Evolutionary conservation across 345 rosid genomes (phyloP).

Genomic region (Euclidium syriacum): DNA sequence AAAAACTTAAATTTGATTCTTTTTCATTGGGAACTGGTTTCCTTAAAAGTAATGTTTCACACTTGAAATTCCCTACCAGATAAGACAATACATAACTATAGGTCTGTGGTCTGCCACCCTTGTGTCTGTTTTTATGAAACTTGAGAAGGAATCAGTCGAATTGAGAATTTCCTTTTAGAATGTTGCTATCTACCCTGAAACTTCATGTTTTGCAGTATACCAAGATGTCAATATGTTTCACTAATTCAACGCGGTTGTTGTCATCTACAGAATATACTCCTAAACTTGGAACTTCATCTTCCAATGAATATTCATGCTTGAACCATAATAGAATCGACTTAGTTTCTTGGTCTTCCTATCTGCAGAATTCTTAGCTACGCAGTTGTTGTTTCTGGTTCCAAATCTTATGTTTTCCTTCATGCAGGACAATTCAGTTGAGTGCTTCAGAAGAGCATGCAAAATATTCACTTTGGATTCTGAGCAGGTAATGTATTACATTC

Average conservation of each 20-base stretch:
- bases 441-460: slow-evolving; percentile 93
- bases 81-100: not conserved
- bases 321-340: slow-evolving; percentile 6
- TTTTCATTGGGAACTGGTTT: not conserved
- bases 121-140: not conserved
- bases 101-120: not conserved
- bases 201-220: slow-evolving; percentile 1
- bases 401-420: slow-evolving; percentile 15
- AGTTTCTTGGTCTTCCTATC: slow-evolving; percentile 7
- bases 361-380: not conserved
- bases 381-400: slow-evolving; percentile 10
- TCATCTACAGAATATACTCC: not conserved
- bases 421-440: slow-evolving; percentile 83
- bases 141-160: slow-evolving; percentile 4
- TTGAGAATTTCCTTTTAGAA: not conserved
- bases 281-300: not conserved
- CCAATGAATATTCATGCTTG: slow-evolving; percentile 11
- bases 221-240: not conserved
- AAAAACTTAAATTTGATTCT: not conserved
- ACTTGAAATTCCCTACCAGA: not conserved
- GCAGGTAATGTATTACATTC: slow-evolving; percentile 47
- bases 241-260: not conserved
- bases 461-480: slow-evolving; percentile 79
- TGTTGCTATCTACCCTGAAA: not conserved
- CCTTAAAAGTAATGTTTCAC: not conserved